Percentiles rank a stretch among this genome's conserved stretches.
Conservation (phyloP, 2,329 filamentous ascomycete species). For the Gaeumannomyces tritici region DNA sequence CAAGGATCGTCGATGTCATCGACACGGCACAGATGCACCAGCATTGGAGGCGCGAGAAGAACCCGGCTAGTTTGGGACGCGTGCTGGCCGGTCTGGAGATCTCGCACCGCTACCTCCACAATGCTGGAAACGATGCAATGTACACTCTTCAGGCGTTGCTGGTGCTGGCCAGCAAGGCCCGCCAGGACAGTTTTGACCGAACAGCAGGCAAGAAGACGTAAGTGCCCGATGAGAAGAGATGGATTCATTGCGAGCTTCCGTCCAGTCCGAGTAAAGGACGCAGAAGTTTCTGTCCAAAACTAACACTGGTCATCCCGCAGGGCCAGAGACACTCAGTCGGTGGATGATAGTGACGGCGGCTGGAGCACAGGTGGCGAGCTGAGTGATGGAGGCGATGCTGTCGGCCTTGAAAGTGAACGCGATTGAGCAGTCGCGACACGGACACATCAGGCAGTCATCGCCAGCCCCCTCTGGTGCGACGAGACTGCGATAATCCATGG, state of each 20-base stretch:
- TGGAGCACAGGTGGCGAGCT: constrained; percentile 21
- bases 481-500: background rate
- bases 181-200: constrained; percentile 15
- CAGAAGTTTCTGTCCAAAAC: background rate
- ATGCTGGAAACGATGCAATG: constrained; percentile 77
- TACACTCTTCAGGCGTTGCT: constrained; percentile 71
- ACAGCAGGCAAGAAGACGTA: constrained; percentile 3
- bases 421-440: background rate
- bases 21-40: constrained; percentile 70
- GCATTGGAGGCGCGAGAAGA: constrained; percentile 42
- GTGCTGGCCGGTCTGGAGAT: constrained; percentile 60
- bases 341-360: constrained; percentile 11
- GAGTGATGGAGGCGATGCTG: constrained; percentile 18
- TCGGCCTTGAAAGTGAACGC: background rate
- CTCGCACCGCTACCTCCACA: constrained; percentile 60
- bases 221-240: background rate
- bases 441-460: background rate
- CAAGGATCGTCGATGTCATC: constrained; percentile 50
- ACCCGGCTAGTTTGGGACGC: constrained; percentile 45
- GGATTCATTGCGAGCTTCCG: background rate
- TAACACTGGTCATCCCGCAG: background rate
- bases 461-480: no score
- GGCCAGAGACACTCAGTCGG: background rate
- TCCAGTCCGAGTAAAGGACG: background rate
- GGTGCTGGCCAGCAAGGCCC: constrained; percentile 37